Evolutionary conservation across 192 early-diverging fungal species (phyloP).

Genomic region (Physocladia obscura): DNA sequence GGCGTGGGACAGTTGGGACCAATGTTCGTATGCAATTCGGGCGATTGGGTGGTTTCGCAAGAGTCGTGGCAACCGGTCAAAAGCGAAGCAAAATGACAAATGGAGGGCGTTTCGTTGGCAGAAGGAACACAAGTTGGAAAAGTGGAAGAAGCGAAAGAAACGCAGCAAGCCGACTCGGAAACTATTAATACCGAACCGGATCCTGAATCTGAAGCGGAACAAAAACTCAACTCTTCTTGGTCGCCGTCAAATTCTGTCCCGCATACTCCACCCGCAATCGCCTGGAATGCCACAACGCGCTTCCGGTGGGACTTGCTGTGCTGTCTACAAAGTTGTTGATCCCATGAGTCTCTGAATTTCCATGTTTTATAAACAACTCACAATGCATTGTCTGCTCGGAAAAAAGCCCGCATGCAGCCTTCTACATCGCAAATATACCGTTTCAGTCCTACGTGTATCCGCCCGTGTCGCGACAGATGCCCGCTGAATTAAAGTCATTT

Average conservation of each 20-base stretch:
- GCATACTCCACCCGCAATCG: too few species aligned
- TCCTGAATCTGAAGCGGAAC: background rate
- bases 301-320: too few species aligned
- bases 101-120: background rate
- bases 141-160: background rate
- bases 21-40: too few species aligned
- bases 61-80: too few species aligned
- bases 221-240: background rate
- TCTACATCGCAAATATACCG: background rate
- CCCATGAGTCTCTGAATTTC: too few species aligned
- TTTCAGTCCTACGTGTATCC: background rate
- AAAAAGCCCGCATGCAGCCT: background rate
- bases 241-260: too few species aligned
- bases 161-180: background rate
- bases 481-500: background rate
- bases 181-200: background rate
- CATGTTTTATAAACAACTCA: too few species aligned
- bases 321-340: too few species aligned
- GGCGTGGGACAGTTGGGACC: too few species aligned
- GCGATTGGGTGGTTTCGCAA: too few species aligned
- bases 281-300: too few species aligned
- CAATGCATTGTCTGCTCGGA: background rate
- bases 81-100: background rate
- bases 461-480: background rate
- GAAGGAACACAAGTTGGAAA: background rate